Evolutionary conservation across 2,329 filamentous ascomycete genomes (phyloP).

Genomic region (Didymella pomorum): DNA sequence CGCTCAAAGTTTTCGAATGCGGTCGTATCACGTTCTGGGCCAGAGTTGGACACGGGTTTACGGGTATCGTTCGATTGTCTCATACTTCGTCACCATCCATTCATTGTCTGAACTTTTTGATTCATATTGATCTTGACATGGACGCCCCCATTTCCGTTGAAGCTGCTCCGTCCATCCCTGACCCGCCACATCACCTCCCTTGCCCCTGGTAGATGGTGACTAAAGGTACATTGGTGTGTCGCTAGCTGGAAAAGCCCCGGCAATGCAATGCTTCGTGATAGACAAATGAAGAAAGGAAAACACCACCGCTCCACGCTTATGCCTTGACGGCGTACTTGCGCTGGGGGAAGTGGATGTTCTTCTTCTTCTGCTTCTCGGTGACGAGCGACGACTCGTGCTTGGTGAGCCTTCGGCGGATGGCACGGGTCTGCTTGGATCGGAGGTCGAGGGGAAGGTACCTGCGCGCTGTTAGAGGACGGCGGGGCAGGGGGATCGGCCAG

Average conservation of each 20-base stretch:
- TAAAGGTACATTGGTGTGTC: slow-evolving; percentile 52
- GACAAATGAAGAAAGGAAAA: slow-evolving; percentile 50
- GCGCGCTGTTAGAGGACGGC: slow-evolving; percentile 33
- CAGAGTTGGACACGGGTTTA: too few species aligned
- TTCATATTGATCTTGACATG: slow-evolving; percentile 53
- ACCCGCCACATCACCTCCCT: slow-evolving; percentile 43
- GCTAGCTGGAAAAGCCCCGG: slow-evolving; percentile 51
- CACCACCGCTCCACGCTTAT: slow-evolving; percentile 46
- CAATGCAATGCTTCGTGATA: slow-evolving; percentile 54
- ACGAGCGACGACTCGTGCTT: slow-evolving; percentile 85
- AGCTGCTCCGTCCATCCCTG: slow-evolving; percentile 48
- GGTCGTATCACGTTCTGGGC: too few species aligned
- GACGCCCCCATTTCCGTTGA: slow-evolving; percentile 52
- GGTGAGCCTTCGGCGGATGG: slow-evolving; percentile 93
- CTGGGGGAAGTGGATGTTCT: slow-evolving; percentile 93
- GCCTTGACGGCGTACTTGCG: slow-evolving; percentile 99
- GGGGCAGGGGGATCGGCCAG: slow-evolving; percentile 7
- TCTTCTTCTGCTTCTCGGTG: slow-evolving; percentile 97
- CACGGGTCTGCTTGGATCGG: slow-evolving; percentile 97
- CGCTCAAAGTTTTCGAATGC: too few species aligned
- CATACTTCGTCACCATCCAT: slow-evolving; percentile 30
- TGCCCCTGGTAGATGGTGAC: slow-evolving; percentile 45
- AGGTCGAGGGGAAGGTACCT: slow-evolving; percentile 94
- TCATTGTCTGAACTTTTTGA: slow-evolving; percentile 51
- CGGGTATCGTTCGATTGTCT: slow-evolving; percentile 23